A percentile compares a stretch with the other conserved stretches of the same genome.
Evolutionary conservation across 1,139 yeast genomes (phyloP).

Genomic region (Yamadazyma friedrichii): DNA sequence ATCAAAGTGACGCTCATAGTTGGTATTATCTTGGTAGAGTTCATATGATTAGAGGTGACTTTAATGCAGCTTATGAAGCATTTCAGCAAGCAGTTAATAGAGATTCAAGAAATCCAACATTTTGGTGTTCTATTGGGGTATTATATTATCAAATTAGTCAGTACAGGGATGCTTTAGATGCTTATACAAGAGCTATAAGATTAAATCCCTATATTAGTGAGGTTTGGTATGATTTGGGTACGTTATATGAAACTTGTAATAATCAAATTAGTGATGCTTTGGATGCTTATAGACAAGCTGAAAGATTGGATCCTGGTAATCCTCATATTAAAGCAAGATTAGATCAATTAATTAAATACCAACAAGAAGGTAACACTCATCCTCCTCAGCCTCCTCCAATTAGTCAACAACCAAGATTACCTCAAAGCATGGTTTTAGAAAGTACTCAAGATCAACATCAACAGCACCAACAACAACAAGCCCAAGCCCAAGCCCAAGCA

Average conservation of each 20-base stretch:
- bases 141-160: constrained; percentile 93
- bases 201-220: constrained; percentile 94
- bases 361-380: constrained; percentile 69
- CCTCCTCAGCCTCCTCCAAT: constrained; percentile 70
- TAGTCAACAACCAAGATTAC: constrained; percentile 56
- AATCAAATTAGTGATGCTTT: constrained; percentile 92
- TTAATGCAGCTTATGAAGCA: constrained; percentile 95
- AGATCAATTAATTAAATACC: constrained; percentile 76
- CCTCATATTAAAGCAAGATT: constrained; percentile 92
- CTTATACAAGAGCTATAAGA: constrained; percentile 93
- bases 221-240: constrained; percentile 98
- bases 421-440: constrained; percentile 60
- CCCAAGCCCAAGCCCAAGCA: constrained; percentile 13
- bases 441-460: constrained; percentile 32
- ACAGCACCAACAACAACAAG: constrained; percentile 17
- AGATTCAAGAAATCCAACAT: constrained; percentile 94
- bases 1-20: constrained; percentile 87
- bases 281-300: constrained; percentile 96
- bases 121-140: constrained; percentile 99
- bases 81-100: constrained; percentile 98
- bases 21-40: constrained; percentile 97
- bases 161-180: constrained; percentile 94
- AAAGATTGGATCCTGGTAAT: constrained; percentile 89
- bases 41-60: constrained; percentile 93
- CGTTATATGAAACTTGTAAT: constrained; percentile 94